These are phyloP conservation scores for Mesembryanthemum crystallinum DNA, from an alignment of 148 eudicot genomes.

Conservation along the genomic window DNA sequence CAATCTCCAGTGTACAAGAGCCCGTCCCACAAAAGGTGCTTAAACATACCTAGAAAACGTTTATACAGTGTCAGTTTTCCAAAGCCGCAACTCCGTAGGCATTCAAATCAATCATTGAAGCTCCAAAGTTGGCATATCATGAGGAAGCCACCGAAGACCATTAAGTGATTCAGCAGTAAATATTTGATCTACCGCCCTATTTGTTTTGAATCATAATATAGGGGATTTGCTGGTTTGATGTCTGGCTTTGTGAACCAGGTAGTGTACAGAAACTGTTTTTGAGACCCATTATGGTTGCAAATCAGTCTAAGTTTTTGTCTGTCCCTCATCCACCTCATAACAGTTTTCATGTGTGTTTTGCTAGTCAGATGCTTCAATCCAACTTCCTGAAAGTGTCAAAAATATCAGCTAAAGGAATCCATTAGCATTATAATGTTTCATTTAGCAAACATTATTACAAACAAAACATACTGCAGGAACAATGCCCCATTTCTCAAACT, in stretches of 20 bases:
- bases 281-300: constrained; percentile 71
- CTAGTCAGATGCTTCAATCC: constrained; percentile 69
- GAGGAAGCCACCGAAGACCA: background rate
- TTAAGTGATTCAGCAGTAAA: background rate
- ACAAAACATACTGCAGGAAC: background rate
- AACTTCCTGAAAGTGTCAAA: constrained; percentile 46
- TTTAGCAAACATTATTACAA: too few species aligned
- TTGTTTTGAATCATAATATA: constrained; percentile 30
- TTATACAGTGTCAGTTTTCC: background rate
- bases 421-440: background rate
- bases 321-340: constrained; percentile 80
- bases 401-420: background rate
- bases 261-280: constrained; percentile 74
- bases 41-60: background rate
- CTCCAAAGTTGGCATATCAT: background rate
- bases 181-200: constrained; percentile 27
- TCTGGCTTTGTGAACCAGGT: constrained; percentile 76
- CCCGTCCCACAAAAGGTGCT: background rate
- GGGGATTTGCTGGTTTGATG: constrained; percentile 33
- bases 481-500: background rate
- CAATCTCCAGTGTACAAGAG: background rate
- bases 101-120: background rate
- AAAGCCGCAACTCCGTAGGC: background rate
- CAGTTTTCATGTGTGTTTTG: constrained; percentile 76
- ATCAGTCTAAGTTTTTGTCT: constrained; percentile 69